Evolutionary conservation across 2,329 filamentous ascomycete species (phyloP), one percentile per base, ranked within the genome.

Genomic region (Dryadomyces quercus-mongolicae): DNA sequence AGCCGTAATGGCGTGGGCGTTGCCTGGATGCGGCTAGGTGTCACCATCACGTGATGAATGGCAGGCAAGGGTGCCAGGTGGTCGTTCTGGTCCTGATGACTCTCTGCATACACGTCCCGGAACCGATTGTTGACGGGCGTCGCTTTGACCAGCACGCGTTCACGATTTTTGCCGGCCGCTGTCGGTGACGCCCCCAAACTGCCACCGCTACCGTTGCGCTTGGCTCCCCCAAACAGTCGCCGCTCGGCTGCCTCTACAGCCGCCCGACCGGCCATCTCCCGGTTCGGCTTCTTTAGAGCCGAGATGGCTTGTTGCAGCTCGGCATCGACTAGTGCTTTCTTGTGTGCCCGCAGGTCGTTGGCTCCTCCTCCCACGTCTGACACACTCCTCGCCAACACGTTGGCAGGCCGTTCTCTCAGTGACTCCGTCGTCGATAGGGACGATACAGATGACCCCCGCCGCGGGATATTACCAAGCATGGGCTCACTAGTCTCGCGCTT

Each of bases 281-380:
- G 79, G 62, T 92, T 90, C 1, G 88, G 88, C 66, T 84, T 88
- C 65, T 86, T 84, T 45, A 92, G 66, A 10, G 82, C 78, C 6
- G 78, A 79, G 51, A 93, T 91, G 9, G 88, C 88, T 56, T 88
- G 80, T 60, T 81, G 80, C 38, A 92, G 68, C 62, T 90, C 84
- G 31, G 82, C 80, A 49, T 88, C 81, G 2, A 88, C 75, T 21
- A 78, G 68, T 2, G 82, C 83, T 63, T 85, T 84, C 65, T 81
- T 86, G 61, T 73, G 80, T 36, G 78, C 74, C 66, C 80, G 87
- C 1, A 70, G 65, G 54, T 82, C 79, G 2, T 75, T 40, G 3
- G 10, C 25, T 5, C 8, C 31, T 13, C 22, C 46, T 16, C 31
- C 25, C 21, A 25, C 21, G 8, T 56, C 58, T 1, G 56, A 59